Percentiles rank a stretch among this genome's conserved stretches.
Conservation (phyloP, 1,284 basidiomycete species). For the Pseudozyma sp. region DNA sequence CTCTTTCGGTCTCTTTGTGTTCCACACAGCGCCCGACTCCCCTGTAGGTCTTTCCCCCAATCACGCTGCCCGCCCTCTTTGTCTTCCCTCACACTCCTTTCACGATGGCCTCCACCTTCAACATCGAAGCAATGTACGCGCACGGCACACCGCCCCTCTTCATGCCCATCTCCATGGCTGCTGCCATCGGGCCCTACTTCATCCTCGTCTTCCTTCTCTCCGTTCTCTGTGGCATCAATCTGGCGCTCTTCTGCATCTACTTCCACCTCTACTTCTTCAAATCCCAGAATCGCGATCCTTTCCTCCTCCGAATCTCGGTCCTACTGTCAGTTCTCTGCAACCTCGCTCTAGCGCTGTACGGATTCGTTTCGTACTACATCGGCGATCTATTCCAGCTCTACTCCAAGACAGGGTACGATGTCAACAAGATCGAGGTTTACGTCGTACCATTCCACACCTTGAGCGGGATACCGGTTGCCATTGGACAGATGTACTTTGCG, state of each 20-base stretch:
- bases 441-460: constrained; percentile 19
- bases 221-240: constrained; percentile 24
- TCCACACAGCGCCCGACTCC: no score
- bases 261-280: constrained; percentile 27
- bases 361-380: constrained; percentile 1
- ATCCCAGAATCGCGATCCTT: constrained; percentile 9
- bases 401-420: constrained; percentile 11
- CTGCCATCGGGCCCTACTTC: constrained; percentile 14
- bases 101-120: no score
- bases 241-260: constrained; percentile 30
- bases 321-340: constrained; percentile 14
- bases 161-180: constrained; percentile 20
- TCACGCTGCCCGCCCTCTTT: no score
- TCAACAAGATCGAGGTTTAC: constrained; percentile 32
- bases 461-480: constrained; percentile 20
- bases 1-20: no score
- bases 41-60: no score
- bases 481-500: constrained; percentile 37
- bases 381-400: constrained; percentile 17
- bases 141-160: constrained; percentile 4
- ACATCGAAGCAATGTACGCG: constrained; percentile 13
- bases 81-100: no score
- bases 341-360: constrained; percentile 9
- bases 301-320: constrained; percentile 13
- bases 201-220: constrained; percentile 21